These are phyloP conservation scores for Candida xiaguanensis DNA, from an alignment of 805 yeast species.

Conservation along the genomic window DNA sequence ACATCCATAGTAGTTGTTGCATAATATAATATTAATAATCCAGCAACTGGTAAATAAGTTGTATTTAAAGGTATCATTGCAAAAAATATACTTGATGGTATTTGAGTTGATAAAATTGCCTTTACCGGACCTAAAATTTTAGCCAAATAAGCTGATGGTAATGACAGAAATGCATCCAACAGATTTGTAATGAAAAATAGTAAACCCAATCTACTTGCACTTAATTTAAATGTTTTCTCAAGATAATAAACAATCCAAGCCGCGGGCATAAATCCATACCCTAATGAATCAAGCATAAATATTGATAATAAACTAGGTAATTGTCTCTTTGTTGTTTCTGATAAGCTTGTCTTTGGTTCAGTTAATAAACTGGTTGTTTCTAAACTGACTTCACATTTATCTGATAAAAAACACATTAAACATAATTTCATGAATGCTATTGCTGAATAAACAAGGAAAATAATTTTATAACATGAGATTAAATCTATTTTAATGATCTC, in stretches of 20 bases:
- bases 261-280: constrained; percentile 82
- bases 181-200: constrained; percentile 64
- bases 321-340: constrained; percentile 40
- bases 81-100: constrained; percentile 71
- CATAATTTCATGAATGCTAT: constrained; percentile 52
- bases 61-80: constrained; percentile 30
- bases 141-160: constrained; percentile 74
- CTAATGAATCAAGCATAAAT: constrained; percentile 84
- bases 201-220: constrained; percentile 60
- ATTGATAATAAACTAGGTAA: constrained; percentile 49
- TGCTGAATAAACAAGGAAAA: constrained; percentile 54
- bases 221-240: constrained; percentile 48
- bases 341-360: constrained; percentile 18
- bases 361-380: constrained; percentile 2
- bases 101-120: constrained; percentile 70
- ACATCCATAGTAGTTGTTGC: constrained; percentile 82
- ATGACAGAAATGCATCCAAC: constrained; percentile 62
- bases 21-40: constrained; percentile 51
- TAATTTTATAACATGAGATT: constrained; percentile 47
- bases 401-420: constrained; percentile 48
- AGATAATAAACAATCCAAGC: constrained; percentile 88
- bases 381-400: constrained; percentile 45
- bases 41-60: constrained; percentile 39
- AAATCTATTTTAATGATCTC: constrained; percentile 26
- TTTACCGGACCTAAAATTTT: constrained; percentile 70